phyloP scores from a whole-genome alignment of 1,284 basidiomycete genomes.

The Pseudozyma sp. region DNA sequence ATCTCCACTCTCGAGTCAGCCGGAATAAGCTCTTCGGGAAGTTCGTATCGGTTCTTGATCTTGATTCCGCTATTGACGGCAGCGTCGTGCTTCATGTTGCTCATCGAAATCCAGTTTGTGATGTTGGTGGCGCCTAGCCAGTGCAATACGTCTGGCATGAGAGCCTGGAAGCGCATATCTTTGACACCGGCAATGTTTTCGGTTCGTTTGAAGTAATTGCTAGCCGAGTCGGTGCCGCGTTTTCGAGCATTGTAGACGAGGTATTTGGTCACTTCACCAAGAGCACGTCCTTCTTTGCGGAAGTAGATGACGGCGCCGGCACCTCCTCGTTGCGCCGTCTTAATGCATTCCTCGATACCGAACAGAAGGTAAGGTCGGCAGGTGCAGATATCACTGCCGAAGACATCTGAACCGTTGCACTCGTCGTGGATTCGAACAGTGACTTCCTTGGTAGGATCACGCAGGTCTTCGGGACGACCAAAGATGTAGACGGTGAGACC shows the following conservation, averaged over 20 bases:
- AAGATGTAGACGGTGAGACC: slow-evolving; percentile 93
- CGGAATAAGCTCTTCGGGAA: slow-evolving; percentile 61
- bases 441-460: slow-evolving; percentile 75
- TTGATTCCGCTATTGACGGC: slow-evolving; percentile 82
- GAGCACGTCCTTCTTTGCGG: slow-evolving; percentile 89
- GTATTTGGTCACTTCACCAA: slow-evolving; percentile 79
- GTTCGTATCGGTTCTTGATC: slow-evolving; percentile 73
- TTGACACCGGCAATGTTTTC: slow-evolving; percentile 91
- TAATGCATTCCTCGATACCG: slow-evolving; percentile 92
- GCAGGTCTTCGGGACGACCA: slow-evolving; percentile 69
- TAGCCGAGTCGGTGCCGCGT: slow-evolving; percentile 89
- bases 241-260: slow-evolving; percentile 92
- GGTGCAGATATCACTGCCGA: slow-evolving; percentile 90
- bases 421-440: slow-evolving; percentile 94
- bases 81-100: slow-evolving; percentile 94
- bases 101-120: slow-evolving; percentile 78
- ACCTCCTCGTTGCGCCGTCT: slow-evolving; percentile 85
- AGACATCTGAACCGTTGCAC: slow-evolving; percentile 87
- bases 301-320: slow-evolving; percentile 94
- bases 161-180: slow-evolving; percentile 71
- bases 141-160: slow-evolving; percentile 91
- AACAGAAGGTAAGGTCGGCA: slow-evolving; percentile 89
- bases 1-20: slow-evolving; percentile 59
- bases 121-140: slow-evolving; percentile 62
- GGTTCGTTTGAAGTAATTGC: slow-evolving; percentile 93